phyloP scores from a whole-genome alignment of 2,329 filamentous ascomycete genomes.

The Fusarium duplospermum region DNA sequence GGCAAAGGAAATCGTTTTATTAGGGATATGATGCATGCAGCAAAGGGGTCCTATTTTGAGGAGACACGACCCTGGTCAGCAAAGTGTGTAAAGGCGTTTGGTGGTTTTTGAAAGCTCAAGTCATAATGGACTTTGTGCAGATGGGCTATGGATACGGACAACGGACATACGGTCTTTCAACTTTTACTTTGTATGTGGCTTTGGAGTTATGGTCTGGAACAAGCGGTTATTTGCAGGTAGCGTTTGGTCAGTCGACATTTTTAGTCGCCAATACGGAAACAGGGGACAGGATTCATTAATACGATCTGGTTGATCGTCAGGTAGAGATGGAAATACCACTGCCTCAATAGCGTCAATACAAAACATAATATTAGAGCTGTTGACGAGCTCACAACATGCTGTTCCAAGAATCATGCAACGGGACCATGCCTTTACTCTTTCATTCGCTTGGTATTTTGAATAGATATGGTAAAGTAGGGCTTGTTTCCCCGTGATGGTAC shows the following conservation, averaged over 20 bases:
- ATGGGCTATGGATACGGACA: constrained; percentile 12
- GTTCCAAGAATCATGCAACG: not conserved
- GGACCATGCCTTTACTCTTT: not conserved
- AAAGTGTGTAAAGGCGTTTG: not conserved
- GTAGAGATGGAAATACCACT: constrained; percentile 28
- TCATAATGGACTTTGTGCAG: not conserved
- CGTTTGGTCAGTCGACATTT: constrained; percentile 21
- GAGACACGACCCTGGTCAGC: not conserved
- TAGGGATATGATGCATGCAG: not conserved
- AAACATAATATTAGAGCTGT: constrained; percentile 12
- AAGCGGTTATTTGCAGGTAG: constrained; percentile 28
- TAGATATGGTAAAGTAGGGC: constrained; percentile 46
- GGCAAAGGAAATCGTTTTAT: not conserved
- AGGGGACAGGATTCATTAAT: constrained; percentile 23
- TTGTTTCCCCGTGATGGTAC: constrained; percentile 46
- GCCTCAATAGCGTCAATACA: constrained; percentile 30
- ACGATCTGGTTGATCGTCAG: constrained; percentile 20
- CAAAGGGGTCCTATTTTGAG: not conserved
- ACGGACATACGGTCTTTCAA: not conserved
- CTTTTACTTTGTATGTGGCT: constrained; percentile 12
- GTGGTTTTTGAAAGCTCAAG: not conserved
- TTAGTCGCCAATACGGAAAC: constrained; percentile 10
- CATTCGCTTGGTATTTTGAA: constrained; percentile 44
- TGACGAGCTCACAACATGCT: not conserved
- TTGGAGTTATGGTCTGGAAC: constrained; percentile 23